These are phyloP conservation scores for Lasiodiplodia sp. DNA, from an alignment of 2,329 filamentous ascomycete genomes.

Conservation along the genomic window DNA sequence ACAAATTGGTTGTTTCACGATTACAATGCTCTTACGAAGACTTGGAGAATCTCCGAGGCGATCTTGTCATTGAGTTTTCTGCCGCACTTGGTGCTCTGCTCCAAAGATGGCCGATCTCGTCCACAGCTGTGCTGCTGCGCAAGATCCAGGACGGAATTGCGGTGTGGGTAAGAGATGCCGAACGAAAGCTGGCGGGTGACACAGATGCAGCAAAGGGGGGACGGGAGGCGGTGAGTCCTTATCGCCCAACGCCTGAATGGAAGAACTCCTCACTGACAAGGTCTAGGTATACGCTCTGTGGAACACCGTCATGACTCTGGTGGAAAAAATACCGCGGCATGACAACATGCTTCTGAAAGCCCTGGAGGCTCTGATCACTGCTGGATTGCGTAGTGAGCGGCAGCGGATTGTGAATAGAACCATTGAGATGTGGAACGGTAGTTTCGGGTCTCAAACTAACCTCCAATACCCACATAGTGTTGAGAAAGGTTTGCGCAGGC, in stretches of 20 bases:
- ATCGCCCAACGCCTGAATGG: conserved; percentile 41
- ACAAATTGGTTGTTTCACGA: conserved; percentile 63
- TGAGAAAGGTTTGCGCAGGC: conserved; percentile 65
- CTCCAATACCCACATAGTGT: conserved; percentile 72
- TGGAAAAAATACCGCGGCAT: conserved; percentile 67
- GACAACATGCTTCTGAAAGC: conserved; percentile 62
- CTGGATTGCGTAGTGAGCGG: conserved; percentile 62
- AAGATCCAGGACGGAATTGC: conserved; percentile 68
- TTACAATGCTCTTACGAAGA: conserved; percentile 64
- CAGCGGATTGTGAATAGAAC: conserved; percentile 59
- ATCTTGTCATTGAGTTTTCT: conserved; percentile 57
- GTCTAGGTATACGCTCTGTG: conserved; percentile 48
- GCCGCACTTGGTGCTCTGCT: conserved; percentile 57
- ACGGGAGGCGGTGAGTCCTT: conserved; percentile 60
- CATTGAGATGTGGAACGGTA: conserved; percentile 71
- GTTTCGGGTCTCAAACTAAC: conserved; percentile 67
- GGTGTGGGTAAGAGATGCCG: conserved; percentile 68
- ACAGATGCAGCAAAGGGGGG: conserved; percentile 34
- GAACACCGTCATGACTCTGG: conserved; percentile 55
- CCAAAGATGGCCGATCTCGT: conserved; percentile 49
- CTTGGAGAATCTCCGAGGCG: conserved; percentile 49
- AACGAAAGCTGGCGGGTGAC: conserved; percentile 38
- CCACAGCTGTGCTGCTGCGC: conserved; percentile 64
- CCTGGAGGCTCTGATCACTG: conserved; percentile 59
- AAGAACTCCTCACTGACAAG: conserved; percentile 32